Percentiles rank a stretch among this genome's conserved stretches.
Evolutionary conservation across 2,329 filamentous ascomycete species (phyloP).

Genomic region (Pezicula neosporulosa): DNA sequence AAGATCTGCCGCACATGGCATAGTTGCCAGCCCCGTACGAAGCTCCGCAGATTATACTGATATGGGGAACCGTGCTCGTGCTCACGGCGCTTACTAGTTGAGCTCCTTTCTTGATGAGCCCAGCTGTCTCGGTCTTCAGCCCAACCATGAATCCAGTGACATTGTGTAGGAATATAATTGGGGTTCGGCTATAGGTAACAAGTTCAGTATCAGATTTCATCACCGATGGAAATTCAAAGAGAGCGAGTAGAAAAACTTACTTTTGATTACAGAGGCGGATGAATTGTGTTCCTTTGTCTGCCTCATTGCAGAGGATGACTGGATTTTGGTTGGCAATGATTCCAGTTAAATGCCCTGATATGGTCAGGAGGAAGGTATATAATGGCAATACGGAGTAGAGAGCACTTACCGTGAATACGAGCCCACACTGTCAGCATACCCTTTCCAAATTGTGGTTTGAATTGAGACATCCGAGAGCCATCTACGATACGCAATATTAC

Average conservation of each 20-base stretch:
- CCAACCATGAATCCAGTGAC: slow-evolving; percentile 47
- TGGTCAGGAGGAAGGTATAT: too few relatives aligned
- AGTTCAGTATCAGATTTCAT: too few relatives aligned
- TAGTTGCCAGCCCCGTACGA: slow-evolving; percentile 45
- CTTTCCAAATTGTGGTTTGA: slow-evolving; percentile 37
- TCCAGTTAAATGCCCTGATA: slow-evolving; percentile 20
- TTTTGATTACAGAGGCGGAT: slow-evolving; percentile 40
- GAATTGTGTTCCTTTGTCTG: slow-evolving; percentile 38
- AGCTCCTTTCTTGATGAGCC: slow-evolving; percentile 41
- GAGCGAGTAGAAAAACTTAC: too few relatives aligned
- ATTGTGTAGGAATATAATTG: slow-evolving; percentile 43
- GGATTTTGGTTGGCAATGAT: slow-evolving; percentile 38
- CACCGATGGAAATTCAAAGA: too few relatives aligned
- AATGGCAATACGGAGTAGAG: too few relatives aligned
- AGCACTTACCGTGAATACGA: slow-evolving; percentile 31
- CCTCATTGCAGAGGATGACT: slow-evolving; percentile 37
- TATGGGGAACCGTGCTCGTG: slow-evolving; percentile 39
- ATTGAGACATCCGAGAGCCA: slow-evolving; percentile 33
- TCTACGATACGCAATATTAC: slow-evolving; percentile 38
- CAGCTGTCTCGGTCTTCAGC: slow-evolving; percentile 37
- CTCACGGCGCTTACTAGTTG: slow-evolving; percentile 41
- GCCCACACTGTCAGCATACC: slow-evolving; percentile 36
- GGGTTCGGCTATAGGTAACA: too few relatives aligned
- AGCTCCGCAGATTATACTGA: slow-evolving; percentile 39
- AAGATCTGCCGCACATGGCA: slow-evolving; percentile 41